These are phyloP conservation scores for Simplicillium aogashimaense DNA, from an alignment of 2,329 filamentous ascomycete species.

Conservation along the genomic window DNA sequence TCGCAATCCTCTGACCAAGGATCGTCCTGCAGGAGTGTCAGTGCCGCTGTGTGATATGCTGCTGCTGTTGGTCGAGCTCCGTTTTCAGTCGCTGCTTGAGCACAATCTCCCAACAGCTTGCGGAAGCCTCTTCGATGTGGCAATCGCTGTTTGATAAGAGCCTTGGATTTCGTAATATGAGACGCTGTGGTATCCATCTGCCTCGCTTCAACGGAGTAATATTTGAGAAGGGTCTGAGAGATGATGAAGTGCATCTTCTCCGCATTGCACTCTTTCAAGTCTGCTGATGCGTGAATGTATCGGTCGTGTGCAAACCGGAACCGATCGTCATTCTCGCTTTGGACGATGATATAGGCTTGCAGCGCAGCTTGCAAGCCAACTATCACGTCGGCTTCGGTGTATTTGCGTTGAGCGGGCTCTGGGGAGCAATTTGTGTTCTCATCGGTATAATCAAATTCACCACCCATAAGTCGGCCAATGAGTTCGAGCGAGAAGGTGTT, in stretches of 20 bases:
- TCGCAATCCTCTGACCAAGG: slow-evolving; percentile 62
- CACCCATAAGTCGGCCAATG: slow-evolving; percentile 65
- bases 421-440: slow-evolving; percentile 28
- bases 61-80: slow-evolving; percentile 74
- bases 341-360: slow-evolving; percentile 69
- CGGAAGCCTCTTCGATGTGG: slow-evolving; percentile 55
- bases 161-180: slow-evolving; percentile 70
- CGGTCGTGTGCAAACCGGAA: slow-evolving; percentile 87
- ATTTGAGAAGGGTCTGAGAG: slow-evolving; percentile 68
- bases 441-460: slow-evolving; percentile 56
- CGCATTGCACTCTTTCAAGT: slow-evolving; percentile 58
- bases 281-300: slow-evolving; percentile 65
- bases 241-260: slow-evolving; percentile 88
- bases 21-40: slow-evolving; percentile 67
- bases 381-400: slow-evolving; percentile 59
- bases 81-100: slow-evolving; percentile 67
- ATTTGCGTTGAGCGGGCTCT: slow-evolving; percentile 18
- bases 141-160: slow-evolving; percentile 62
- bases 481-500: slow-evolving; percentile 76
- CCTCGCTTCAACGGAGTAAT: slow-evolving; percentile 50
- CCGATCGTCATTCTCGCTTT: slow-evolving; percentile 74
- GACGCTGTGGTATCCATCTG: slow-evolving; percentile 64
- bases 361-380: slow-evolving; percentile 75
- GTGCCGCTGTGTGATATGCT: slow-evolving; percentile 69
- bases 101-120: slow-evolving; percentile 68